A percentile compares a stretch with the other conserved stretches of the same genome.
These are phyloP conservation scores for Pseudoturritis turrita DNA, from an alignment of 345 rosid species.

Conservation along the genomic window DNA sequence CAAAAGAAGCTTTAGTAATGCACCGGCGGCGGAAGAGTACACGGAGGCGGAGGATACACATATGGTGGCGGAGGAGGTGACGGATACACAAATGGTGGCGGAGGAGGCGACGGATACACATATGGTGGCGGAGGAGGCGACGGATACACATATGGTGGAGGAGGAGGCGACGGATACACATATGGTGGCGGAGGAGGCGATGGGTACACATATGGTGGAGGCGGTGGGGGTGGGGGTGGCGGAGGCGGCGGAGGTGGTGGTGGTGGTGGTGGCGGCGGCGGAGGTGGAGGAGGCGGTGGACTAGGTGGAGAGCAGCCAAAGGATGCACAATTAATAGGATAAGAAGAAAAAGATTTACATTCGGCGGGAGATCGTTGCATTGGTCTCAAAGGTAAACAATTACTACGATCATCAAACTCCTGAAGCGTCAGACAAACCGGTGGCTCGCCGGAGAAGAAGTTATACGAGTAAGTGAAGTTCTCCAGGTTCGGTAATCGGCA, in stretches of 20 bases:
- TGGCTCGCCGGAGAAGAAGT: slow-evolving; percentile 65
- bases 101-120: slow-evolving; percentile 7
- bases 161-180: background rate
- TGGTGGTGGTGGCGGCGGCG: background rate
- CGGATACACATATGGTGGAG: slow-evolving; percentile 4
- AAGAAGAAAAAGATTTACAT: slow-evolving; percentile 52
- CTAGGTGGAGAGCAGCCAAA: slow-evolving; percentile 46
- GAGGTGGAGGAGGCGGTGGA: slow-evolving; percentile 15
- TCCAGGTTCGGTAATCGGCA: slow-evolving; percentile 61
- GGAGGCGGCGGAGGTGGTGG: background rate
- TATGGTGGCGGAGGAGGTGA: background rate
- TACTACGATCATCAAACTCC: slow-evolving; percentile 49
- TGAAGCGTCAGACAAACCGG: slow-evolving; percentile 46
- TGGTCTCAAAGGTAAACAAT: slow-evolving; percentile 64
- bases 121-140: slow-evolving; percentile 20
- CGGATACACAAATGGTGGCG: background rate
- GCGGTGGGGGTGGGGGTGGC: background rate
- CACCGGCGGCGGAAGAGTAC: background rate
- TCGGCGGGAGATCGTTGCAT: slow-evolving; percentile 53
- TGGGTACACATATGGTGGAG: slow-evolving; percentile 2
- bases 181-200: background rate
- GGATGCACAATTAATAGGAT: slow-evolving; percentile 50
- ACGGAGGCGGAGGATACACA: slow-evolving; percentile 13
- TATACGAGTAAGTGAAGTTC: slow-evolving; percentile 69
- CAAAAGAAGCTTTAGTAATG: slow-evolving; percentile 16